phyloP scores from a whole-genome alignment of 805 yeast species.

The Komagataella ulmi region DNA sequence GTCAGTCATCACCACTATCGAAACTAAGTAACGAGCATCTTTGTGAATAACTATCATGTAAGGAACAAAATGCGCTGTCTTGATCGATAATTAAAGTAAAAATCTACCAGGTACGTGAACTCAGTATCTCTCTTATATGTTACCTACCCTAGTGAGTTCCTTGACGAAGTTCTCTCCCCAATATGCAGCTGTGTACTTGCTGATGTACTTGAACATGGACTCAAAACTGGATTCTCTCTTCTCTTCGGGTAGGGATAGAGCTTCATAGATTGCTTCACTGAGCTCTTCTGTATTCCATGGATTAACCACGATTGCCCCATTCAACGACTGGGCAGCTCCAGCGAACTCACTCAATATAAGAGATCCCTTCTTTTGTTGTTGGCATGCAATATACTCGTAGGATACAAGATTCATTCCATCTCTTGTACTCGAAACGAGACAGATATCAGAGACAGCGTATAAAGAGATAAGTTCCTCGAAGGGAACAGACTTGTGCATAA shows the following conservation, averaged over 20 bases:
- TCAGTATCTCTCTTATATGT: background rate
- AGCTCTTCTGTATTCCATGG: constrained; percentile 98
- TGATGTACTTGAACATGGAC: constrained; percentile 74
- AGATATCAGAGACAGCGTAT: constrained; percentile 77
- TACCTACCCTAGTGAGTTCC: constrained; percentile 43
- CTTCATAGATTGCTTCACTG: constrained; percentile 73
- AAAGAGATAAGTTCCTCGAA: constrained; percentile 87
- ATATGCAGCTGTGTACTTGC: constrained; percentile 86
- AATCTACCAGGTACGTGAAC: too few relatives aligned
- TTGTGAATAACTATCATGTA: background rate
- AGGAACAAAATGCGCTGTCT: background rate
- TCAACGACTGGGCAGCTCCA: constrained; percentile 97
- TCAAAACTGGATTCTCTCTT: constrained; percentile 69
- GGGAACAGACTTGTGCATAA: constrained; percentile 82
- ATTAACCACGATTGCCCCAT: constrained; percentile 87
- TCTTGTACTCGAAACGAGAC: constrained; percentile 86
- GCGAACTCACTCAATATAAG: constrained; percentile 89
- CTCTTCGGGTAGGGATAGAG: constrained; percentile 75
- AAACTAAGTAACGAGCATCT: background rate
- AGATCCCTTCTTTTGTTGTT: constrained; percentile 66
- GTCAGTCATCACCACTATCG: background rate
- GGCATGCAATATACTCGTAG: constrained; percentile 95
- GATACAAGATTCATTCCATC: constrained; percentile 98
- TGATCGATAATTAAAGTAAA: background rate
- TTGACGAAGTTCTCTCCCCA: constrained; percentile 97